Percentiles rank a stretch among this genome's conserved stretches.
These are phyloP conservation scores for Serendipita sp. DNA, from an alignment of 768 basidiomycete genomes.

Conservation along the genomic window DNA sequence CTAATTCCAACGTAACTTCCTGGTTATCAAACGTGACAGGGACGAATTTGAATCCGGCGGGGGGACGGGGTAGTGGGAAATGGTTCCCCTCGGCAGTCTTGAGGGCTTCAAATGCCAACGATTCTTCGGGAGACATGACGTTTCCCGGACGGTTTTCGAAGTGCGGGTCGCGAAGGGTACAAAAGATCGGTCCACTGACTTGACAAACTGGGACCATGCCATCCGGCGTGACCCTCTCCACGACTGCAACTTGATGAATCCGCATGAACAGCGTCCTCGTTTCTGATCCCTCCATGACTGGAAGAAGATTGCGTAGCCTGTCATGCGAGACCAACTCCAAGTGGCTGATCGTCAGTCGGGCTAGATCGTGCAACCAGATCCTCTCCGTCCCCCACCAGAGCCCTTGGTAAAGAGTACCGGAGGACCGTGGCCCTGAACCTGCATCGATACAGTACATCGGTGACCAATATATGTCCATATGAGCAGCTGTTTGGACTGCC, in stretches of 20 bases:
- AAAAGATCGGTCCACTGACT: neutral
- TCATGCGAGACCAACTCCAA: neutral
- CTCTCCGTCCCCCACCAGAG: conserved; percentile 84
- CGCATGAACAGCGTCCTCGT: conserved; percentile 57
- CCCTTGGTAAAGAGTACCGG: conserved; percentile 53
- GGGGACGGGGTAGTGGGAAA: conserved; percentile 42
- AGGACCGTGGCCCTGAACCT: conserved; percentile 26
- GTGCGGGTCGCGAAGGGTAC: neutral
- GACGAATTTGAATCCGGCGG: conserved; percentile 52
- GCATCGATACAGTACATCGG: conserved; percentile 33
- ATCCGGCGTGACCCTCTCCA: conserved; percentile 24
- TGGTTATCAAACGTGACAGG: conserved; percentile 42
- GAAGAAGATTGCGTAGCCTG: conserved; percentile 27
- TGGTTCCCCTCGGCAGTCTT: neutral
- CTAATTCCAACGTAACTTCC: conserved; percentile 52
- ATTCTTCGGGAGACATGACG: neutral
- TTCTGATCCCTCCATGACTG: conserved; percentile 48
- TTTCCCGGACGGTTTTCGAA: neutral
- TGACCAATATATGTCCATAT: conserved; percentile 47
- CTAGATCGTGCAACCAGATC: conserved; percentile 74
- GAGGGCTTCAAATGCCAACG: neutral
- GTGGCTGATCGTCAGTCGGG: conserved; percentile 47
- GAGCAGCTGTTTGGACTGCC: conserved; percentile 54
- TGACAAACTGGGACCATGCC: neutral
- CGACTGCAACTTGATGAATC: conserved; percentile 46